Conservation (phyloP, 345 rosid genomes). For the Salix caprea region DNA sequence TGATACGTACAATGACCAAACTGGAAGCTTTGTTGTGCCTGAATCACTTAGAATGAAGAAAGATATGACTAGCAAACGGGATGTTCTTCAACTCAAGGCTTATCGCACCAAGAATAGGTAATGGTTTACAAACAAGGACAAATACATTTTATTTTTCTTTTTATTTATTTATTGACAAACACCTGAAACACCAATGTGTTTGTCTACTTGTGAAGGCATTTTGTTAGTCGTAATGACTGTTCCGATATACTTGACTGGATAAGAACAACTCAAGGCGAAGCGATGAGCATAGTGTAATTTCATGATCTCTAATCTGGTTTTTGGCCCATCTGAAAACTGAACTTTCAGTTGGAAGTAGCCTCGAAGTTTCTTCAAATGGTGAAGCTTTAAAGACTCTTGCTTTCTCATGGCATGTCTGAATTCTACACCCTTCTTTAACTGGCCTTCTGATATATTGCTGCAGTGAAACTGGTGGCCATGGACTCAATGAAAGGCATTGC, state of each 20-base stretch:
- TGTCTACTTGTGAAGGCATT: conserved; percentile 49
- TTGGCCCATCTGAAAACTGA: background rate
- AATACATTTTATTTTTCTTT: background rate
- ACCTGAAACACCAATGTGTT: background rate
- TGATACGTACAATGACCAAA: conserved; percentile 54
- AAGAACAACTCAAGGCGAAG: conserved; percentile 8
- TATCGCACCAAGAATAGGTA: conserved; percentile 75
- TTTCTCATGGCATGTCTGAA: background rate
- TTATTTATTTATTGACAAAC: background rate
- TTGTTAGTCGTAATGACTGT: conserved; percentile 58
- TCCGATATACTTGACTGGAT: conserved; percentile 52
- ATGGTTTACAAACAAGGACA: background rate
- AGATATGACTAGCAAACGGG: conserved; percentile 44
- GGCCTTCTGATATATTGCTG: background rate
- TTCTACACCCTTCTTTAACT: background rate
- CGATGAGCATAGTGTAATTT: background rate
- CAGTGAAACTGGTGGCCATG: background rate
- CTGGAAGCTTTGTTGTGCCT: conserved; percentile 47
- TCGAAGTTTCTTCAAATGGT: background rate
- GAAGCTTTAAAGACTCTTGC: background rate
- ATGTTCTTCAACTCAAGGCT: conserved; percentile 49
- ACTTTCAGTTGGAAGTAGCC: background rate
- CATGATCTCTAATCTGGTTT: background rate
- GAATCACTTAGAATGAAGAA: conserved; percentile 57
- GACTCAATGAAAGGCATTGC: background rate